These are phyloP conservation scores for Caryocar brasiliense DNA, from an alignment of 441 rosid species.

Conservation along the genomic window DNA sequence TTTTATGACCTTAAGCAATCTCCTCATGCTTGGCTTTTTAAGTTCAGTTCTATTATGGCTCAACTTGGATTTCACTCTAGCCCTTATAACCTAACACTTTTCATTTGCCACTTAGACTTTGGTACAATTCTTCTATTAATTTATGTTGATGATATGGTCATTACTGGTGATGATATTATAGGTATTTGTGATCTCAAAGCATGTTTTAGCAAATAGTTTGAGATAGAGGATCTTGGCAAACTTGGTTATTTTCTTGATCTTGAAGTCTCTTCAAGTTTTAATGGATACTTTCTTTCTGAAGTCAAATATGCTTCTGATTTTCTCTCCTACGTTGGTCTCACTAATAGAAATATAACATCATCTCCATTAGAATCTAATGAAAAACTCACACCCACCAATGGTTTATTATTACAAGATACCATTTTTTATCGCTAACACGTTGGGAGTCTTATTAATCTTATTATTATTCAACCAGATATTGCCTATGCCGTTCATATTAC, in stretches of 20 bases:
- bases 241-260: not conserved
- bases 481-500: not conserved
- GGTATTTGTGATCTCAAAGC: not conserved
- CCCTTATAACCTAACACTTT: not conserved
- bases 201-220: not conserved
- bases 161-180: not conserved
- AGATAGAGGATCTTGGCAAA: not conserved
- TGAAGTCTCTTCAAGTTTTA: not conserved
- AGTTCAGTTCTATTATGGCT: not conserved
- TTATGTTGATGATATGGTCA: not conserved
- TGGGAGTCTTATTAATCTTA: not conserved
- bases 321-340: not conserved
- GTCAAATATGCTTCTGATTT: not conserved
- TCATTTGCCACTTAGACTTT: not conserved
- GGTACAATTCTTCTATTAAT: not conserved
- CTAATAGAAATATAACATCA: not conserved
- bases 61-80: not conserved
- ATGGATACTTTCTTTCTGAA: not conserved
- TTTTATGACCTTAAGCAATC: not conserved
- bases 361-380: not conserved
- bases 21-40: not conserved
- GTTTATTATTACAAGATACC: too few species aligned
- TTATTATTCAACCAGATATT: not conserved
- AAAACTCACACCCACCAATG: not conserved
- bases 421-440: too few species aligned